Base-by-base conservation (phyloP, 2,329 filamentous ascomycete species). In the Aspergillaceae sp. region DNA sequence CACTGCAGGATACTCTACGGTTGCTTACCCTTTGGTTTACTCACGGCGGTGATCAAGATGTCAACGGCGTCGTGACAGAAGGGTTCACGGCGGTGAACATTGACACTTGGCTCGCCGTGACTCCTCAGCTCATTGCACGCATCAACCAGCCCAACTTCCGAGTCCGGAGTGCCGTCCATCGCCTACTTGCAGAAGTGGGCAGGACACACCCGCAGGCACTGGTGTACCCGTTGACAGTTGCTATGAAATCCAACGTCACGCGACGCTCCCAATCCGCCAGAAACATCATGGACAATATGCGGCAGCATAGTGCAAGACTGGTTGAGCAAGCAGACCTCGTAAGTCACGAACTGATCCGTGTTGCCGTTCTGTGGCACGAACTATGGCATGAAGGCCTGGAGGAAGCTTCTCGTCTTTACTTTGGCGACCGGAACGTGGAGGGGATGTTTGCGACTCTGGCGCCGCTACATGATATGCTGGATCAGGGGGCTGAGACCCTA, bases 311-410 rank as follows among this genome's bases (percentile, higher is more conserved):
- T 62, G 83, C 88, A 19, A 85, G 82, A 57, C 78, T 99, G 33
- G 92, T 98, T 6, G 87, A 96, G 54, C 92, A 99, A 67, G 92
- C 92, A 33, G 91, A 95, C 62, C 77, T 90, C 41, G 90, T 99
- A 55, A 97, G 91, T 64, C 86, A 92, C 60, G 94, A 99, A 65
- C 80, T 99, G 46, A 97, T 99, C 61, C 83, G 92, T 43, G 94
- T 98, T 48, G 92, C 92, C 10, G 91, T 98, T 2, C 69, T 98
- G 27, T 98, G 94, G 94, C 92, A 99, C 62, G 92, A 99, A 61
- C 86, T 94, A 54, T 99, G 92, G 92, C 92, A 98, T 56, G 94
- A 99, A 67, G 94, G 87, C 29, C 76, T 99, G 10, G 92, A 98
- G 67, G 94, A 99, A 71, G 94, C 92, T 1, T 96, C 89, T 30